Evolutionary conservation across 768 basidiomycete genomes (phyloP).

Genomic region (Lyophyllum semitale): DNA sequence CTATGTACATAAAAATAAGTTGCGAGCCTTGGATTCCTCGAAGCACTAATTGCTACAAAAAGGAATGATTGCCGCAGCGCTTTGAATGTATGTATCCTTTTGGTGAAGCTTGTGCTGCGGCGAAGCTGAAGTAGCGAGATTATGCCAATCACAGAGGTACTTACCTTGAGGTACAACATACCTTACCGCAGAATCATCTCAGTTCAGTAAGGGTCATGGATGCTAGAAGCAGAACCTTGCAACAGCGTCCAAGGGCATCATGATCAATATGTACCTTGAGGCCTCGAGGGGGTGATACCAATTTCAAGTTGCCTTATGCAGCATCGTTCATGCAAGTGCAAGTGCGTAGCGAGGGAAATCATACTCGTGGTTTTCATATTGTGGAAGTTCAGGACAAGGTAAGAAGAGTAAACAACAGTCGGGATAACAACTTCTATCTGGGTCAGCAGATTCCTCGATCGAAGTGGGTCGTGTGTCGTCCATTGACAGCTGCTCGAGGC

Average conservation of each 20-base stretch:
- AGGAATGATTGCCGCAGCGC: not conserved
- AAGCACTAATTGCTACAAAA: not conserved
- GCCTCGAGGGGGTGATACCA: not conserved
- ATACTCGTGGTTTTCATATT: not conserved
- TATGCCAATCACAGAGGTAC: not conserved
- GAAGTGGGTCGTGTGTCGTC: constrained; percentile 10
- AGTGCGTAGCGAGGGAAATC: not conserved
- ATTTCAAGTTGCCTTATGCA: not conserved
- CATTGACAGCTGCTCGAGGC: not conserved
- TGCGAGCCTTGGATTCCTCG: not conserved
- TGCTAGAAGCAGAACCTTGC: not conserved
- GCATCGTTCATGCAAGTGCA: not conserved
- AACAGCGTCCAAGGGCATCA: not conserved
- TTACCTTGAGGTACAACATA: too few species aligned
- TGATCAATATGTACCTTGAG: too few species aligned
- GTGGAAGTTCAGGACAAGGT: not conserved
- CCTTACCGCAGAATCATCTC: too few species aligned
- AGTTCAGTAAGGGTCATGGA: not conserved
- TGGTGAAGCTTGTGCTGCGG: too few species aligned
- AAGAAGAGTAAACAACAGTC: constrained; percentile 4
- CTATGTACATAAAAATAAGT: not conserved
- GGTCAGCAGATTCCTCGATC: constrained; percentile 19
- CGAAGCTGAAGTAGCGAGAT: too few species aligned
- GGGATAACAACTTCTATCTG: constrained; percentile 21
- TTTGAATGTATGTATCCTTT: not conserved